A percentile compares a stretch with the other conserved stretches of the same genome.
These are phyloP conservation scores for Ogataea degrootiae DNA, from an alignment of 805 yeast genomes.

Conservation along the genomic window DNA sequence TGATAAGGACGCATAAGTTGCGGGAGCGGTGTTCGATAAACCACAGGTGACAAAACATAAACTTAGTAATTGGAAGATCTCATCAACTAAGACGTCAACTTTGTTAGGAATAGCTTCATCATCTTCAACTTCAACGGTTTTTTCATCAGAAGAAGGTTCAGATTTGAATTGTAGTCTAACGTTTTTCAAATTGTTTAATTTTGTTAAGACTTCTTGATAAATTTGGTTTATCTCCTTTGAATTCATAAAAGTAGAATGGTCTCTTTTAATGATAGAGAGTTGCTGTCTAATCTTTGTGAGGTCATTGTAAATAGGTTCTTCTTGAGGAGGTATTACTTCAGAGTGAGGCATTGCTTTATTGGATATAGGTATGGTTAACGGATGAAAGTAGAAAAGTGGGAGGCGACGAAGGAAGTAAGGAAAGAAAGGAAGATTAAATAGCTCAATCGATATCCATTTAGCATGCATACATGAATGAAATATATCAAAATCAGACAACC, in stretches of 20 bases:
- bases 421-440: neutral
- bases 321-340: conserved; percentile 28
- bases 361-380: neutral
- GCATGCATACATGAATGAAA: too few relatives aligned
- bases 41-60: conserved; percentile 92
- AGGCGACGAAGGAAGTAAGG: neutral
- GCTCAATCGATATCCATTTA: neutral
- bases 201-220: conserved; percentile 52
- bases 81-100: conserved; percentile 78
- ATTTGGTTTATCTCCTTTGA: conserved; percentile 61
- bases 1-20: conserved; percentile 83
- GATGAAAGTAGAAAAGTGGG: neutral
- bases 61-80: conserved; percentile 82
- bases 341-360: conserved; percentile 19
- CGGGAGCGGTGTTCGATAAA: conserved; percentile 83
- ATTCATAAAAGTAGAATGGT: conserved; percentile 58
- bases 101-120: conserved; percentile 32
- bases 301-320: conserved; percentile 32
- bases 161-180: conserved; percentile 32
- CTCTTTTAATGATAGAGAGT: conserved; percentile 50
- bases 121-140: conserved; percentile 19
- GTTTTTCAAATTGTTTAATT: conserved; percentile 48
- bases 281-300: conserved; percentile 38
- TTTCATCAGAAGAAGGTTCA: conserved; percentile 14
- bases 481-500: too few relatives aligned